Base-by-base conservation (phyloP, 768 basidiomycete genomes). In the Boletus barrowsii region DNA sequence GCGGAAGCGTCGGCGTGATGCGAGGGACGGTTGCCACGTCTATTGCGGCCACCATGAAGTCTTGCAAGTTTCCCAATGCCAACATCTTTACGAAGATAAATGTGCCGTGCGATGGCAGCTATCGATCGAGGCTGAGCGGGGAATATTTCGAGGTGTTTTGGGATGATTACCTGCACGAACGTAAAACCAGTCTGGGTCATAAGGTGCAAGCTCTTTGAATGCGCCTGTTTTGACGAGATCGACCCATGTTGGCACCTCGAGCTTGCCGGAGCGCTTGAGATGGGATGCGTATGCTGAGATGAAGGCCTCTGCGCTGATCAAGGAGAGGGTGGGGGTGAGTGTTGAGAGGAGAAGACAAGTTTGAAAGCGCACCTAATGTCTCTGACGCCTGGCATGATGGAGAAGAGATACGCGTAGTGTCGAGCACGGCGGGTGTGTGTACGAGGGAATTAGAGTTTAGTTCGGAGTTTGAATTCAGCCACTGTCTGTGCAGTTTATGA, bases 111-210 rank as follows among this genome's bases (percentile, higher is more conserved):
- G 67, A 98, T 77, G 60, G 95, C 92, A 72, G 95, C 95, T 97
- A 66, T 33, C 32, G 22, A 46, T 52, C 15, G 18, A 11, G 4
- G 1, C 17, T 56, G 45, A 56, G 47, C 24, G 10, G 42, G 17
- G 5, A 7, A 35, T 1, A 32, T 17, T 22, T 44, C 10, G 35
- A 36, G 2, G 24, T 18, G 37, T 13, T 39, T 39, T 0, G 20
- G 32, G 6, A 41, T 24, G 82, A 86, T 72, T 68, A 97, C 95
- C 95, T 76, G 96, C 91, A 68, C 97, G 93, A 72, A 96, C 82
- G 78, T 98, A 99, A 83, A 86, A 99, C 97, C 97, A 99, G 75
- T 99, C 97, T 41, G 93, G 90, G 76, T 98, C 93, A 78, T 98
- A 98, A 51, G 97, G 97, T 50, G 95, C 96, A 57, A 97, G 91